Evolutionary conservation across 768 basidiomycete species (phyloP).

Genomic region (Amyloporia xantha): DNA sequence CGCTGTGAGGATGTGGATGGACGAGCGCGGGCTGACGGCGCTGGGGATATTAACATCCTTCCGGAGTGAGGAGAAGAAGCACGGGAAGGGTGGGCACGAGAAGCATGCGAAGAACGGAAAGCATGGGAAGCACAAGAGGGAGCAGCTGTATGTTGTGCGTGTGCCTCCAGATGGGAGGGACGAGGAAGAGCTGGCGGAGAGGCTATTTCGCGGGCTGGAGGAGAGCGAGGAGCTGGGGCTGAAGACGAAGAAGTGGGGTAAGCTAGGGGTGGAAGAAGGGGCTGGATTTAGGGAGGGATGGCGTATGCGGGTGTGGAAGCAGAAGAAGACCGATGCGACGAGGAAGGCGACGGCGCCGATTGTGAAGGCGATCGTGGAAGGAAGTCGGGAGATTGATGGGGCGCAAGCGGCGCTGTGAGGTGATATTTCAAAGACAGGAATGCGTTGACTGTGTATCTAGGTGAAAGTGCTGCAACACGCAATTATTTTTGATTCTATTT

Average conservation of each 20-base stretch:
- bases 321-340: constrained; percentile 55
- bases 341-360: constrained; percentile 65
- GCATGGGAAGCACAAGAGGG: constrained; percentile 56
- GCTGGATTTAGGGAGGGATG: constrained; percentile 23
- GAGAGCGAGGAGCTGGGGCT: constrained; percentile 43
- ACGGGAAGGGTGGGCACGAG: constrained; percentile 38
- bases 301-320: constrained; percentile 50
- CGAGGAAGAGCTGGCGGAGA: constrained; percentile 32
- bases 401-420: no score
- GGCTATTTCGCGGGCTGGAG: constrained; percentile 57
- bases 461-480: no score
- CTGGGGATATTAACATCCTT: constrained; percentile 81
- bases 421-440: no score
- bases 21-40: constrained; percentile 52
- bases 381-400: constrained; percentile 4
- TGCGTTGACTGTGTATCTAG: no score
- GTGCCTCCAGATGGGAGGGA: constrained; percentile 27
- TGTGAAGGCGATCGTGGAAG: constrained; percentile 54
- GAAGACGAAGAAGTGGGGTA: constrained; percentile 31
- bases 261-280: constrained; percentile 21
- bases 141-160: constrained; percentile 61
- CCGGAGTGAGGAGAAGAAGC: constrained; percentile 33
- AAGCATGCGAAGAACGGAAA: constrained; percentile 68
- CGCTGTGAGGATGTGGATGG: constrained; percentile 52
- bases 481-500: no score